Percentiles rank a stretch among this genome's conserved stretches.
phyloP scores from a whole-genome alignment of 345 rosid genomes.

The Stellera chamaejasme region DNA sequence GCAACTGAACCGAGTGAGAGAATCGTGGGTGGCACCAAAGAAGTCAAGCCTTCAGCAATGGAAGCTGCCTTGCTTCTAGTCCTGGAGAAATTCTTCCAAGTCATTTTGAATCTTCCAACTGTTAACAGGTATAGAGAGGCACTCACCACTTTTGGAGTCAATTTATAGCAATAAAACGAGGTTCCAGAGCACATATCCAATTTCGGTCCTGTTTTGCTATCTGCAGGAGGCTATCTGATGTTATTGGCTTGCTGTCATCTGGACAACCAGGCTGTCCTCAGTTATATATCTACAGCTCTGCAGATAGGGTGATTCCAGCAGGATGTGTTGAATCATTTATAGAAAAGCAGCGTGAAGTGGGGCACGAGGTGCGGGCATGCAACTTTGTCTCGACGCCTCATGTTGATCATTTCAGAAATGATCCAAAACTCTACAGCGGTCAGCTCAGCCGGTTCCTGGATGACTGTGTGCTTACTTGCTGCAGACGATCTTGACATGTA shows the following conservation, averaged over 20 bases:
- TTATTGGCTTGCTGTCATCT: constrained; percentile 52
- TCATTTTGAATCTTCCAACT: constrained; percentile 72
- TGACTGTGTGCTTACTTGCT: constrained; percentile 48
- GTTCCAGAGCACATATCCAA: too few relatives aligned
- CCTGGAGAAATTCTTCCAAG: constrained; percentile 71
- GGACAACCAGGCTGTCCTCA: constrained; percentile 91
- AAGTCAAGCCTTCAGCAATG: constrained; percentile 52
- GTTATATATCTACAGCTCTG: constrained; percentile 89
- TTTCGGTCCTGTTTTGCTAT: too few relatives aligned
- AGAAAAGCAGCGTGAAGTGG: constrained; percentile 65
- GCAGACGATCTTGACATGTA: constrained; percentile 28
- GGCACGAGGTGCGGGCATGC: constrained; percentile 79
- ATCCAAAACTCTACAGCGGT: constrained; percentile 65
- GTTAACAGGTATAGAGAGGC: constrained; percentile 53
- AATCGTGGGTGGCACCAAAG: constrained; percentile 17
- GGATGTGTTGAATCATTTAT: constrained; percentile 77
- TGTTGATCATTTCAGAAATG: constrained; percentile 92
- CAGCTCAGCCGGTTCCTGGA: constrained; percentile 81
- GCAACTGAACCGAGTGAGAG: constrained; percentile 24
- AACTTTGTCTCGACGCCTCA: constrained; percentile 94
- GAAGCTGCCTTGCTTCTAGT: constrained; percentile 79
- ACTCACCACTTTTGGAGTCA: too few relatives aligned
- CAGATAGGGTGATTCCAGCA: constrained; percentile 89
- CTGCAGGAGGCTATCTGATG: constrained; percentile 77
- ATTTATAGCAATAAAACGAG: too few relatives aligned